These are phyloP conservation scores for Gracilaria domingensis DNA, from an alignment of 23 red algal species.

Conservation along the genomic window DNA sequence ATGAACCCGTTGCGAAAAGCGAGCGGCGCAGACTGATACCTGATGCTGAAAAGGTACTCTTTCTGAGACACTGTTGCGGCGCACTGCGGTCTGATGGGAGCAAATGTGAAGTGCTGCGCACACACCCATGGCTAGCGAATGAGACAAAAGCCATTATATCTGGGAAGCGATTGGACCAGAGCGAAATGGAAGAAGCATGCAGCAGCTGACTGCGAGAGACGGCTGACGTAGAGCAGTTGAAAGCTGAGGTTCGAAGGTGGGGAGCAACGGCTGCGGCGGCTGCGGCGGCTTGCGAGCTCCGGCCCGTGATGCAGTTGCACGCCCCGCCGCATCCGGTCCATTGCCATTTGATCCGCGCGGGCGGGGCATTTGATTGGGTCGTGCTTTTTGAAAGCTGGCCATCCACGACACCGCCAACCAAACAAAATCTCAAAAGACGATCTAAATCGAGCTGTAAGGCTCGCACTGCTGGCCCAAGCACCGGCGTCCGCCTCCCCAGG, in stretches of 20 bases:
- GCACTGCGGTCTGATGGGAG: background rate
- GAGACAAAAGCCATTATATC: background rate
- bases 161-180: background rate
- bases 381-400: background rate
- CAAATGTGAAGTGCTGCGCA: too few species aligned
- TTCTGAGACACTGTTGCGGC: background rate
- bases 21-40: background rate
- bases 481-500: background rate
- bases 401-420: background rate
- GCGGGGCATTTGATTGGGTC: slow-evolving; percentile 11
- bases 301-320: too few species aligned
- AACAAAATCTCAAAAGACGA: background rate
- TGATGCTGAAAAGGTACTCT: background rate
- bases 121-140: background rate
- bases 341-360: background rate
- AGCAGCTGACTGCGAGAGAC: too few species aligned
- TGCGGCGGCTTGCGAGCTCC: background rate
- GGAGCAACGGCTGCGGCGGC: too few species aligned
- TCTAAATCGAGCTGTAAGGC: background rate
- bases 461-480: background rate
- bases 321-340: background rate
- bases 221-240: too few species aligned
- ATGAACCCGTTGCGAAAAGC: background rate
- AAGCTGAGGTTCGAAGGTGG: too few species aligned
- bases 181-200: background rate